A percentile compares a stretch with the other conserved stretches of the same genome.
These are phyloP conservation scores for Lindgomyces ingoldianus DNA, from an alignment of 495 filamentous ascomycete species.

Conservation along the genomic window DNA sequence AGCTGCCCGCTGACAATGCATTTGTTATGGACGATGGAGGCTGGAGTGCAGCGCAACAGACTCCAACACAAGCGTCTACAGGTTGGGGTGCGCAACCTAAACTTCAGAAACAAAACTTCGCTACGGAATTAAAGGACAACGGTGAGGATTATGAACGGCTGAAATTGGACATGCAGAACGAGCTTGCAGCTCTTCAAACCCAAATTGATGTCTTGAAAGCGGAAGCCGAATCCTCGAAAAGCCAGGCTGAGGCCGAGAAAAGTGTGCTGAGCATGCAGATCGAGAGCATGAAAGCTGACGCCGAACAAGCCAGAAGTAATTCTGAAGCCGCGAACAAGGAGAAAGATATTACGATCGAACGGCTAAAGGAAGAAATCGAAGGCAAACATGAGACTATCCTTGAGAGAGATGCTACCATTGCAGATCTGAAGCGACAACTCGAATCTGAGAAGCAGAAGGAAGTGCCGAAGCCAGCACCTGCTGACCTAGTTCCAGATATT, in stretches of 20 bases:
- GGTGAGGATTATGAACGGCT: constrained; percentile 16
- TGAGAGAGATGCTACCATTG: constrained; percentile 19
- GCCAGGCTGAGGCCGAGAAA: constrained; percentile 3
- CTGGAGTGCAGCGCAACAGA: constrained; percentile 23
- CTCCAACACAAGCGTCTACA: background rate
- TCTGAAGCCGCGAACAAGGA: constrained; percentile 15
- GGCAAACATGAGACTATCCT: constrained; percentile 25
- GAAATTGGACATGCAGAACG: background rate
- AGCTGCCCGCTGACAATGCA: background rate
- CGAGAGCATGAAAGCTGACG: constrained; percentile 4
- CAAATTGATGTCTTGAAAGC: background rate
- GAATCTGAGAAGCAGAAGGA: constrained; percentile 22
- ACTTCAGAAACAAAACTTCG: constrained; percentile 1
- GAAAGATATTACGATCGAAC: constrained; percentile 19
- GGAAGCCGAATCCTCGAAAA: constrained; percentile 1
- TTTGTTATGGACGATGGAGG: constrained; percentile 28
- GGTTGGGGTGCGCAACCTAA: constrained; percentile 16
- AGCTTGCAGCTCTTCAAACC: background rate
- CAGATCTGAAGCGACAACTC: constrained; percentile 17
- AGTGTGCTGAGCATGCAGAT: constrained; percentile 16
- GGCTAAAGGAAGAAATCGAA: constrained; percentile 28
- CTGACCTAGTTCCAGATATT: constrained; percentile 34
- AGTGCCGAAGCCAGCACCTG: constrained; percentile 22
- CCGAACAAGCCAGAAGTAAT: constrained; percentile 11
- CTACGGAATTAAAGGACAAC: constrained; percentile 21